Conservation (phyloP, 768 basidiomycete species). For the Austroboletus festivus region DNA sequence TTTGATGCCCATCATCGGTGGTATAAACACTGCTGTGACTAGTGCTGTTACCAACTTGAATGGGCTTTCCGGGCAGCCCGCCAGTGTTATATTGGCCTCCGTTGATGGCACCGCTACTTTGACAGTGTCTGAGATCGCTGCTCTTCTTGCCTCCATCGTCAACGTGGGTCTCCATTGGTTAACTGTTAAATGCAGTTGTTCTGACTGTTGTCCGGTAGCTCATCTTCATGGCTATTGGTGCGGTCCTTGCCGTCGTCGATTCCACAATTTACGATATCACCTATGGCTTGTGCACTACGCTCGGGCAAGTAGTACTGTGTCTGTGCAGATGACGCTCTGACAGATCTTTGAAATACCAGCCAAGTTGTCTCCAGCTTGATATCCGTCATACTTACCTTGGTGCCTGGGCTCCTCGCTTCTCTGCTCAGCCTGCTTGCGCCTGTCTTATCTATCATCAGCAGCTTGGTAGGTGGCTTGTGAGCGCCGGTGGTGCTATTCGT, state of each 20-base stretch:
- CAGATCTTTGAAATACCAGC: background rate
- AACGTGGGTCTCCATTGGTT: slow-evolving; percentile 1
- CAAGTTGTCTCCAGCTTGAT: slow-evolving; percentile 7
- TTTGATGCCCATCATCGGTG: slow-evolving; percentile 5
- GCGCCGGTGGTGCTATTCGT: background rate
- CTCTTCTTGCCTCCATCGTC: background rate
- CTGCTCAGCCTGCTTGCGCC: slow-evolving; percentile 6
- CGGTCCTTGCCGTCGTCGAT: slow-evolving; percentile 12
- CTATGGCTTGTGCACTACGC: background rate
- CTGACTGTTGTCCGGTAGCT: slow-evolving; percentile 4
- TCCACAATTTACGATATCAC: background rate
- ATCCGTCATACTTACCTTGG: slow-evolving; percentile 1
- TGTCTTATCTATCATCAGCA: slow-evolving; percentile 6
- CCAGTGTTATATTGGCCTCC: slow-evolving; percentile 1
- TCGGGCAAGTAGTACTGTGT: slow-evolving; percentile 1
- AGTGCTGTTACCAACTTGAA: slow-evolving; percentile 4
- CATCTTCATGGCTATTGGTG: slow-evolving; percentile 1
- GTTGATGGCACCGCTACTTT: slow-evolving; percentile 1
- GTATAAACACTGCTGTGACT: slow-evolving; percentile 6
- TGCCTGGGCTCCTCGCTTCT: slow-evolving; percentile 2
- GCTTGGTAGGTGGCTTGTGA: slow-evolving; percentile 4
- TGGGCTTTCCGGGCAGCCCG: slow-evolving; percentile 4
- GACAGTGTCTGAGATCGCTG: slow-evolving; percentile 3
- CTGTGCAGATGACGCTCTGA: background rate
- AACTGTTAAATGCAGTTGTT: background rate